Base-by-base conservation (phyloP, 192 early-diverging fungal genomes). In the Mortierella antarctica region DNA sequence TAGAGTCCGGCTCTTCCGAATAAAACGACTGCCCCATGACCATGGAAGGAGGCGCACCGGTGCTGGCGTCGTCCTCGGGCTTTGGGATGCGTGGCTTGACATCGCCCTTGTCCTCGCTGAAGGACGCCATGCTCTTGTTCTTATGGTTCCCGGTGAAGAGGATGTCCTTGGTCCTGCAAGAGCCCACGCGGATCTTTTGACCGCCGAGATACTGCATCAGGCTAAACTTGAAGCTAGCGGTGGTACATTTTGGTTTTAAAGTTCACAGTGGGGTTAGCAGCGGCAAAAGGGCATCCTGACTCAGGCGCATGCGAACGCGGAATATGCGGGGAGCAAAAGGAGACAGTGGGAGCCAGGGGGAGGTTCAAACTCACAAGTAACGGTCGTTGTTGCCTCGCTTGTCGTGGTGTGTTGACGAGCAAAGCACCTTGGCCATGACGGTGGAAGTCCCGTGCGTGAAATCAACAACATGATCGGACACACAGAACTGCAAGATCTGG, bases 61-160 rank as follows among this genome's bases (percentile, higher is more conserved):
- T 11, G 31, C n/a, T 42, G 13, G 64, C 12, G 3, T 80, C 77
- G 18, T 80, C 69, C 10, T 80, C 77, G 12, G 31, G 12, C 20
- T 47, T 46, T 14, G 13, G 31, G 9, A 58, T 41, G 10, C 70
- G 70, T 31, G 77, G 59, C 46, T 71, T 79, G 42, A 23, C n/a
- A 3, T 79, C 76, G 12, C 18, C 63, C 54, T 80, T 80, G 42
- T 80, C 77, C 31, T 80, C 77, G 42, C 70, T 80, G 50, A 72
- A 80, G n/a, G 77, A 80, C 6, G 77, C 77, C 77, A 80, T 80
- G 48, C 70, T 71, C 60, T 80, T 80, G 63, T 80, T 80, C 48
- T 80, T 80, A 42, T 80, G 77, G 48, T 80, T 80, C 56, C 77
- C 77, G 7, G 77, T 80, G 20, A 80, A 80, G 15, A 80, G 51